Conservation (phyloP, 148 eudicot species). For the Mesembryanthemum crystallinum region DNA sequence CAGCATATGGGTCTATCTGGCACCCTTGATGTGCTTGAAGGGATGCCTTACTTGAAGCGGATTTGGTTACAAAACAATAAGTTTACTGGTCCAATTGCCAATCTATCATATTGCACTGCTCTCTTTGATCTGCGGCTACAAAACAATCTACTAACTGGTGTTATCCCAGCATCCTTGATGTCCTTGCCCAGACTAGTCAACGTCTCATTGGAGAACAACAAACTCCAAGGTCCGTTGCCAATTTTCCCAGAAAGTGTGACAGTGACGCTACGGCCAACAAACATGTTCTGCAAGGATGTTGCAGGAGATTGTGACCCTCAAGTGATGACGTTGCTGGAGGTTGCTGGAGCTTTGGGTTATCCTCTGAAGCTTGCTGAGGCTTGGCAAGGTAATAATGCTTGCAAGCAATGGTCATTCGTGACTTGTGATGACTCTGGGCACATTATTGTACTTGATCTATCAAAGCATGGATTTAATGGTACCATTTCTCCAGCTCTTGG, state of each 20-base stretch:
- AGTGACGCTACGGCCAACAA: not conserved
- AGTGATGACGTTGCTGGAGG: constrained; percentile 45
- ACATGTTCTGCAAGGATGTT: constrained; percentile 4
- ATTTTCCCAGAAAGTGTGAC: not conserved
- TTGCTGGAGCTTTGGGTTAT: constrained; percentile 46
- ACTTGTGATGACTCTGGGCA: constrained; percentile 37
- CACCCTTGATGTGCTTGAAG: not conserved
- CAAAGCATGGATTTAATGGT: constrained; percentile 48
- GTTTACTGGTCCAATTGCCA: not conserved
- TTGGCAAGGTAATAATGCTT: constrained; percentile 64
- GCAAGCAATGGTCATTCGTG: constrained; percentile 45
- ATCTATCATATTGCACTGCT: not conserved
- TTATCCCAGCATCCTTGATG: not conserved
- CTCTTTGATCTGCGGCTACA: not conserved
- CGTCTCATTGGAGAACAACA: not conserved
- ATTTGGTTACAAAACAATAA: not conserved
- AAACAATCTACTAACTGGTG: not conserved
- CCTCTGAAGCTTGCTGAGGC: constrained; percentile 48
- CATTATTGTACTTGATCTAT: constrained; percentile 42
- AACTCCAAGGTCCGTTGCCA: not conserved
- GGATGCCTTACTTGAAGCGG: not conserved
- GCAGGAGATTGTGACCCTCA: constrained; percentile 31
- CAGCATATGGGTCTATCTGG: not conserved
- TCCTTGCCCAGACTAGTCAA: not conserved
- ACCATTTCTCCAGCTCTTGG: constrained; percentile 57